These are phyloP conservation scores for Boletus pseudo-olivaceus DNA, from an alignment of 768 basidiomycete species.

Conservation along the genomic window DNA sequence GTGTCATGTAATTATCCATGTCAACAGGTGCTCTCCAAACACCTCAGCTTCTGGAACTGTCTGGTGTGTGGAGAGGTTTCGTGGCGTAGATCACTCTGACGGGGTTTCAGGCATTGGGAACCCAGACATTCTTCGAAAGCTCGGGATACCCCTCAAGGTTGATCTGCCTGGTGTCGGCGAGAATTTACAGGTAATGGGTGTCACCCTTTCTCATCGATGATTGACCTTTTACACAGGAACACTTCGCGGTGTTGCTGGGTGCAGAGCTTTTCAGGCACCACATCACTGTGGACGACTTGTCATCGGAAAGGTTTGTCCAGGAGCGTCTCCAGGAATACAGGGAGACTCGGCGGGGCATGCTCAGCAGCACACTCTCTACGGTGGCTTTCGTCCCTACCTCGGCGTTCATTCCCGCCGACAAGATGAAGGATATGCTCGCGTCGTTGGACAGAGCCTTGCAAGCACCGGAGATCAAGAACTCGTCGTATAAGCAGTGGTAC, in stretches of 20 bases:
- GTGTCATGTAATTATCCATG: not conserved
- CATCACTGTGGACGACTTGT: constrained; percentile 11
- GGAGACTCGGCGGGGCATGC: constrained; percentile 5
- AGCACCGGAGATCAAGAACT: constrained; percentile 8
- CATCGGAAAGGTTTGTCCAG: constrained; percentile 7
- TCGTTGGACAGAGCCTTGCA: constrained; percentile 6
- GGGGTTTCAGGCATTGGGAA: constrained; percentile 9
- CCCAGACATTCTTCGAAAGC: constrained; percentile 3
- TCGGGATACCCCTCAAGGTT: constrained; percentile 27
- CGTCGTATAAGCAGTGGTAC: constrained; percentile 11
- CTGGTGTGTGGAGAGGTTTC: constrained; percentile 9
- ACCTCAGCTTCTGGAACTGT: constrained; percentile 36
- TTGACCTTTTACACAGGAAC: constrained; percentile 9
- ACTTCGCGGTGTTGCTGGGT: constrained; percentile 9
- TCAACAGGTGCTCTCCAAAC: constrained; percentile 28
- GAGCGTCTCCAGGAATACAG: constrained; percentile 10
- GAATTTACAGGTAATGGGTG: constrained; percentile 27
- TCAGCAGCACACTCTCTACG: constrained; percentile 16
- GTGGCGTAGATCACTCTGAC: not conserved
- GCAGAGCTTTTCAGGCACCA: constrained; percentile 13
- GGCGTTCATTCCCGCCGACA: constrained; percentile 13
- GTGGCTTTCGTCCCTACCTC: constrained; percentile 11
- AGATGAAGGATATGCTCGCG: constrained; percentile 5
- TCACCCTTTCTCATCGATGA: not conserved
- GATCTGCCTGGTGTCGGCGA: constrained; percentile 36